Conservation (phyloP, 257 asterid species). For the Plantago elongata region DNA sequence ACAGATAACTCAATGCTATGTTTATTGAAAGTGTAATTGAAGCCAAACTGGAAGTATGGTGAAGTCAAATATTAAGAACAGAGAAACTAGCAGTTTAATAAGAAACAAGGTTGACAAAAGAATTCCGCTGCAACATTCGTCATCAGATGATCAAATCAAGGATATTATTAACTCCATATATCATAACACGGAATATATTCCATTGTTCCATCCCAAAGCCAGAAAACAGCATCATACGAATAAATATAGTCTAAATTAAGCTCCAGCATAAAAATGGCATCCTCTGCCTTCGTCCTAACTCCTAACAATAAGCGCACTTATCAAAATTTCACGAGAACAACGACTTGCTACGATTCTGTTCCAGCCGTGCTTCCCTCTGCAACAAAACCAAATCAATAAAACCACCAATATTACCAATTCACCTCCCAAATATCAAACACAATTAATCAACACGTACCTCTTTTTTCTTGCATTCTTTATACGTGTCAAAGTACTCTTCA, state of each 20-base stretch:
- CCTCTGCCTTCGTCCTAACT: slow-evolving; percentile 5
- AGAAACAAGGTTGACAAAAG: too few species aligned
- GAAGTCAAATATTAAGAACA: neutral
- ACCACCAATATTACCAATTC: neutral
- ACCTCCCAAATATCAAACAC: neutral
- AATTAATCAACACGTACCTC: slow-evolving; percentile 45
- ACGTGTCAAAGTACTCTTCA: slow-evolving; percentile 78
- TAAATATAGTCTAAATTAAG: neutral
- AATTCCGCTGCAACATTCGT: neutral
- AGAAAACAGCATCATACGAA: neutral
- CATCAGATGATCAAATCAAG: neutral
- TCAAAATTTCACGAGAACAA: slow-evolving; percentile 56
- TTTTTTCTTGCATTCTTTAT: slow-evolving; percentile 93
- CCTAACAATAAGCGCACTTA: slow-evolving; percentile 3
- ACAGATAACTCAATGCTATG: neutral
- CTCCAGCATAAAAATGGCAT: slow-evolving; percentile 2
- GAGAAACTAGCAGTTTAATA: neutral
- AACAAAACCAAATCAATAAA: slow-evolving; percentile 10
- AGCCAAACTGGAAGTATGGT: neutral
- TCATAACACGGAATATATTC: slow-evolving; percentile 9
- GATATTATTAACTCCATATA: slow-evolving; percentile 3
- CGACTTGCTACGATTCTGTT: slow-evolving; percentile 73
- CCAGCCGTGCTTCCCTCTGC: slow-evolving; percentile 97
- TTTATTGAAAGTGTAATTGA: too few species aligned
- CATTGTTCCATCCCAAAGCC: slow-evolving; percentile 10